Percentiles rank a stretch among this genome's conserved stretches.
Evolutionary conservation across 2,329 filamentous ascomycete genomes (phyloP).

Genomic region (Tolypocladium nubicola): DNA sequence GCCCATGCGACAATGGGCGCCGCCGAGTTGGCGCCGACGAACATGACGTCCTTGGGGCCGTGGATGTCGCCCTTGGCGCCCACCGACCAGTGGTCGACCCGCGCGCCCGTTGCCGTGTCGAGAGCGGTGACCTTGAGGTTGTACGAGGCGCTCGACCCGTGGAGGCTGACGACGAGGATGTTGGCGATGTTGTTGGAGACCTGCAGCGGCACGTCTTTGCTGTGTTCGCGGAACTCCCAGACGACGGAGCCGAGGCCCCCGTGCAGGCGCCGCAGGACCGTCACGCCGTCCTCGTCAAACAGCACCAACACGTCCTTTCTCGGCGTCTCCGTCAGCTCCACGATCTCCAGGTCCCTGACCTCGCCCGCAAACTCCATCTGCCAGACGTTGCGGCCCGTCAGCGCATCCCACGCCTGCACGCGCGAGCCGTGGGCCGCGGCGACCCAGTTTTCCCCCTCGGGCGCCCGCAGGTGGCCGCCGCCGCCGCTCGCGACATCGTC

Average conservation of each 20-base stretch:
- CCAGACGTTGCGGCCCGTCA: conserved; percentile 73
- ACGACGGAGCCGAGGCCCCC: conserved; percentile 61
- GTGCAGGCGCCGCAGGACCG: conserved; percentile 59
- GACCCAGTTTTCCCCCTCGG: conserved; percentile 69
- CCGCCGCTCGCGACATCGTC: conserved; percentile 32
- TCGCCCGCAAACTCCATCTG: conserved; percentile 46
- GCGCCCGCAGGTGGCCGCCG: conserved; percentile 53
- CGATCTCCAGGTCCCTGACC: conserved; percentile 63
- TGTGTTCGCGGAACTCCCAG: conserved; percentile 67
- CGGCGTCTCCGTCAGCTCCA: conserved; percentile 55
- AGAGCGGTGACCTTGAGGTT: conserved; percentile 67
- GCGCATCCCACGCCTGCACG: conserved; percentile 74
- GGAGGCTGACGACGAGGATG: conserved; percentile 69
- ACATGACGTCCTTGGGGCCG: conserved; percentile 53
- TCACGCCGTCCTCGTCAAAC: conserved; percentile 45
- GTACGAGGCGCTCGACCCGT: conserved; percentile 57
- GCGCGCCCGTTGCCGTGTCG: conserved; percentile 62
- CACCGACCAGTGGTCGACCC: conserved; percentile 60
- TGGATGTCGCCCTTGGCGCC: conserved; percentile 66
- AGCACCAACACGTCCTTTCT: conserved; percentile 65
- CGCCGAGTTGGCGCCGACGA: conserved; percentile 66
- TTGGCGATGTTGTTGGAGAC: conserved; percentile 57
- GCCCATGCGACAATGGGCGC: conserved; percentile 69
- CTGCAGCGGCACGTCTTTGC: conserved; percentile 63
- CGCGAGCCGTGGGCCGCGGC: conserved; percentile 60